phyloP scores from a whole-genome alignment of 2,329 filamentous ascomycete species.

The Fusarium agapanthi region DNA sequence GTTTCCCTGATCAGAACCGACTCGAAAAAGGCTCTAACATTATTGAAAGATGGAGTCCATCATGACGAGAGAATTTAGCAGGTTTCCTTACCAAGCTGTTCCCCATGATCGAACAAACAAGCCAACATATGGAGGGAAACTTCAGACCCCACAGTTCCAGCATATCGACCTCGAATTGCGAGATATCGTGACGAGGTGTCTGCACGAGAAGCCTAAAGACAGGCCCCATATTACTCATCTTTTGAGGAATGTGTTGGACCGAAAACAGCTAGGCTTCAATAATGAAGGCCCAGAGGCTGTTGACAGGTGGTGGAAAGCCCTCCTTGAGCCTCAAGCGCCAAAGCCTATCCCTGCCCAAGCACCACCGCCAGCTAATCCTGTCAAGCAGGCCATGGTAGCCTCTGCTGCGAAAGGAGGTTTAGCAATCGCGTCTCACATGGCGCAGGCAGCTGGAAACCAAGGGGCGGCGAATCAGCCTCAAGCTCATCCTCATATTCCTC shows the following conservation, averaged over 20 bases:
- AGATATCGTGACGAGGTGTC: constrained; percentile 37
- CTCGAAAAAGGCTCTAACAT: constrained; percentile 3
- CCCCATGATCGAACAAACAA: neutral
- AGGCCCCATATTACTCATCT: constrained; percentile 40
- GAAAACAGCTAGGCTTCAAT: constrained; percentile 31
- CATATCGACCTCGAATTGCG: constrained; percentile 36
- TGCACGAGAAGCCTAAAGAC: constrained; percentile 38
- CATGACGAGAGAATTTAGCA: constrained; percentile 28
- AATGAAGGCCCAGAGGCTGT: constrained; percentile 20
- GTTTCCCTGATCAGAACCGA: neutral
- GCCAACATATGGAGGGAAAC: constrained; percentile 37
- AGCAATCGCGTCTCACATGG: neutral
- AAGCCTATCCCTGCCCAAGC: neutral
- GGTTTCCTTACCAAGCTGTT: constrained; percentile 22
- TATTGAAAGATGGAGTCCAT: constrained; percentile 40
- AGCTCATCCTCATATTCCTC: neutral
- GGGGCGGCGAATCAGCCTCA: neutral
- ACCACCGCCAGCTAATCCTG: neutral
- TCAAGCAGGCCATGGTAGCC: neutral
- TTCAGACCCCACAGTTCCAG: constrained; percentile 6
- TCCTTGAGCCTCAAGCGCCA: constrained; percentile 7
- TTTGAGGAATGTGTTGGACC: constrained; percentile 23
- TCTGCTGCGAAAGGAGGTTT: neutral
- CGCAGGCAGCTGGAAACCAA: neutral
- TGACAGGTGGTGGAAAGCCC: constrained; percentile 30